Percentiles rank a stretch among this genome's conserved stretches.
These are phyloP conservation scores for Candida maris DNA, from an alignment of 805 yeast genomes.

Conservation along the genomic window DNA sequence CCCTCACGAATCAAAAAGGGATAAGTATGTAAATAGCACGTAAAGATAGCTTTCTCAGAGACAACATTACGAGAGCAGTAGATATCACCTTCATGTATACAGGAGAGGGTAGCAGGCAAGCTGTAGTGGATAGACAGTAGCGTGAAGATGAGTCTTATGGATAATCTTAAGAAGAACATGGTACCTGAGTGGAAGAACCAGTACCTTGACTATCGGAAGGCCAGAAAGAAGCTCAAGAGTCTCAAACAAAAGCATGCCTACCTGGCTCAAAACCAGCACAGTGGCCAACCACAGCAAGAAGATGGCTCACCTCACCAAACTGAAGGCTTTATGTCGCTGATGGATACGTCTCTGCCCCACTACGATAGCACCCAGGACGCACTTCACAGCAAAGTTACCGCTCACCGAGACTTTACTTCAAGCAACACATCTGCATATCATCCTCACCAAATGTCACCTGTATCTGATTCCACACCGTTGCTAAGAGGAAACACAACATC, in stretches of 20 bases:
- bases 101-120: too few species aligned
- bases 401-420: too few species aligned
- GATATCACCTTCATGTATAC: too few species aligned
- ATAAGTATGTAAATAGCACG: too few species aligned
- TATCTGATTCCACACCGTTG: background rate
- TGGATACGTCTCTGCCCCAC: background rate
- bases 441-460: background rate
- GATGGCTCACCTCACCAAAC: background rate
- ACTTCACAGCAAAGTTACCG: too few species aligned
- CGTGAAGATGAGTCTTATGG: slow-evolving; percentile 60
- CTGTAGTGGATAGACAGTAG: background rate
- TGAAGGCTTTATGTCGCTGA: background rate
- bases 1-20: too few species aligned
- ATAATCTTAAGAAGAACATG: slow-evolving; percentile 59
- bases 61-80: too few species aligned
- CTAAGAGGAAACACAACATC: background rate
- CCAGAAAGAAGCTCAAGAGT: slow-evolving; percentile 38
- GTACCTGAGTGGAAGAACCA: slow-evolving; percentile 90
- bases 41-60: too few species aligned
- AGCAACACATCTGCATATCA: background rate
- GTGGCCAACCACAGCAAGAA: too few species aligned
- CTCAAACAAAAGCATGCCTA: slow-evolving; percentile 11
- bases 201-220: slow-evolving; percentile 66
- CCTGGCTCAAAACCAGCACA: too few species aligned
- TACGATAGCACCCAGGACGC: too few species aligned